These are phyloP conservation scores for Gastrodia elata DNA, from an alignment of 106 monocot genomes.

Conservation along the genomic window DNA sequence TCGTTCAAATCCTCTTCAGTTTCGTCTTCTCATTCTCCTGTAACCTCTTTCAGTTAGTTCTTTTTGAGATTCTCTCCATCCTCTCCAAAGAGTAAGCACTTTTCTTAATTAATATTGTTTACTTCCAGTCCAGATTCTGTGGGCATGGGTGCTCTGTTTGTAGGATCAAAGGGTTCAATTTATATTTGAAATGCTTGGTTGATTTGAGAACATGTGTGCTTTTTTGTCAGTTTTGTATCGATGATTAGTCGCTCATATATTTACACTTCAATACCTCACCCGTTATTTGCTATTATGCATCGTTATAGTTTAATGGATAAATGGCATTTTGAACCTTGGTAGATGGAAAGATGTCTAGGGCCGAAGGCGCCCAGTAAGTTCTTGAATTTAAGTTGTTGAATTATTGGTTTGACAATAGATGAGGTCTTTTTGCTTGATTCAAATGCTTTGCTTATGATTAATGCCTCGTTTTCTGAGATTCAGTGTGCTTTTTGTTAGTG, in stretches of 20 bases:
- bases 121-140: neutral
- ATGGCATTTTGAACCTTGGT: neutral
- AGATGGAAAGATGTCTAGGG: neutral
- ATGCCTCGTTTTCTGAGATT: neutral
- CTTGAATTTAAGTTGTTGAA: neutral
- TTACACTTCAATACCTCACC: neutral
- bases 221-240: neutral
- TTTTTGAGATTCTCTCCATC: slow-evolving; percentile 91
- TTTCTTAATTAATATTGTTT: neutral
- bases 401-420: neutral
- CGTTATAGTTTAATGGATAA: neutral
- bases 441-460: neutral
- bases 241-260: neutral
- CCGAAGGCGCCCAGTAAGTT: neutral
- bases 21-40: slow-evolving; percentile 95
- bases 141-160: neutral
- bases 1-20: slow-evolving; percentile 95
- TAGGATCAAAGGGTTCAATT: neutral
- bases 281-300: neutral
- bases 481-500: neutral
- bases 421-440: neutral
- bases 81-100: slow-evolving; percentile 82
- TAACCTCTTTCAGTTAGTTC: slow-evolving; percentile 96
- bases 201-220: neutral
- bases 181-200: neutral